Conservation (phyloP, 2,329 filamentous ascomycete genomes). For the Neopestalotiopsis rosae region DNA sequence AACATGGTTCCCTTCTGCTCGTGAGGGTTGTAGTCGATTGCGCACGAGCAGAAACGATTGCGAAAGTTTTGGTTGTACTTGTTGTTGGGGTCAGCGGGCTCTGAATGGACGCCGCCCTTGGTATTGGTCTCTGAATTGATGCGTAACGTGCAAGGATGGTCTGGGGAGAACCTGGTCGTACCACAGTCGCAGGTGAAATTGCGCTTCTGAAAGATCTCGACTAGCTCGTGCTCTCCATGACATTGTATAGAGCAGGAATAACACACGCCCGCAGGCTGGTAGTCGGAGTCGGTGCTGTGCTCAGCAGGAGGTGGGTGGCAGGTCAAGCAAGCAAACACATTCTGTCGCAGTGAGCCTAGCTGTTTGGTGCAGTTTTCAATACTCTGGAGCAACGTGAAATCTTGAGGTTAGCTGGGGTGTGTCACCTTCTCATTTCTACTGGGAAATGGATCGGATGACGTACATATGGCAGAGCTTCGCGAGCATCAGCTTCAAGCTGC, state of each 20-base stretch:
- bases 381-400: constrained; percentile 60
- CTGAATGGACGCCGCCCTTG: constrained; percentile 78
- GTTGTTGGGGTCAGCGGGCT: constrained; percentile 75
- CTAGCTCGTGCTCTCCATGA: constrained; percentile 91
- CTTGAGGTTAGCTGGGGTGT: constrained; percentile 23
- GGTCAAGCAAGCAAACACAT: constrained; percentile 89
- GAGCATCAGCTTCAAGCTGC: constrained; percentile 90
- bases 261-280: constrained; percentile 82
- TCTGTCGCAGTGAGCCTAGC: constrained; percentile 87
- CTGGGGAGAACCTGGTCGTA: constrained; percentile 74
- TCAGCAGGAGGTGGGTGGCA: constrained; percentile 82
- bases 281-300: constrained; percentile 57
- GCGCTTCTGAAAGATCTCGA: constrained; percentile 95
- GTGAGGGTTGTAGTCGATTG: constrained; percentile 84
- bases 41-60: constrained; percentile 91
- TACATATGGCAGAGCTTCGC: constrained; percentile 93
- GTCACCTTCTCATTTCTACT: not conserved
- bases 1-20: constrained; percentile 98
- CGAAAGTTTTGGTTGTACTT: constrained; percentile 95
- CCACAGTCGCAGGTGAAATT: constrained; percentile 97
- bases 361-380: constrained; percentile 92
- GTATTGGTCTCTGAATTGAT: constrained; percentile 73
- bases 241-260: constrained; percentile 97
- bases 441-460: constrained; percentile 32
- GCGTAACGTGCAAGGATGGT: constrained; percentile 77